Conservation (phyloP, 78 protist genomes). For the Dictyostelium capitatum region DNA sequence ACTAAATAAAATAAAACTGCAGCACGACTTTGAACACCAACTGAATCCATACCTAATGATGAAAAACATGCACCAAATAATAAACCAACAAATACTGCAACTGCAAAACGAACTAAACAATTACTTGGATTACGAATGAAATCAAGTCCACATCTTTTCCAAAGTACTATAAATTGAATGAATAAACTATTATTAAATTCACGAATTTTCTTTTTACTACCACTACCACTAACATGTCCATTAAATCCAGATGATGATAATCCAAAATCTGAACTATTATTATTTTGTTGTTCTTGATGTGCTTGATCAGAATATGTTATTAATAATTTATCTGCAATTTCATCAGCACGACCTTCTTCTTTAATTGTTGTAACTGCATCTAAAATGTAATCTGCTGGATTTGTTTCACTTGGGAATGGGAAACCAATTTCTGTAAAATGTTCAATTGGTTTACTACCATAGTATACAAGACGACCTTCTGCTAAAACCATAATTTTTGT, state of each 20-base stretch:
- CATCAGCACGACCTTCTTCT: constrained; percentile 34
- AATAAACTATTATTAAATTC: constrained; percentile 42
- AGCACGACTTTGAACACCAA: constrained; percentile 45
- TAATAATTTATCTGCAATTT: constrained; percentile 33
- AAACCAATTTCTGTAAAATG: constrained; percentile 44
- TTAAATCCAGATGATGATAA: neutral
- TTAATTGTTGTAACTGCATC: constrained; percentile 64
- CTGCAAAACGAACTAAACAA: constrained; percentile 64
- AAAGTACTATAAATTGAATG: constrained; percentile 36
- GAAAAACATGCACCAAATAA: constrained; percentile 70
- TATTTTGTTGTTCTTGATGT: neutral
- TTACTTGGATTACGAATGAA: constrained; percentile 62
- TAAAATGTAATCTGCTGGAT: constrained; percentile 75
- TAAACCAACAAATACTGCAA: constrained; percentile 53
- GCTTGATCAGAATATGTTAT: constrained; percentile 21
- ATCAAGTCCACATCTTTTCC: constrained; percentile 60
- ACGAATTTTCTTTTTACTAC: neutral
- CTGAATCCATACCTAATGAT: neutral
- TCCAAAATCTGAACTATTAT: too few species aligned
- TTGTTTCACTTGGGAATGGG: constrained; percentile 74
- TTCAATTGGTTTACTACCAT: constrained; percentile 57
- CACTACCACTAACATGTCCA: neutral
- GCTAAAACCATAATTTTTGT: constrained; percentile 83
- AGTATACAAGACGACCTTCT: constrained; percentile 77
- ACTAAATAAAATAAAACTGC: constrained; percentile 62